Base-by-base conservation (phyloP, 23 red algal species). In the Gracilaria vermiculophylla region DNA sequence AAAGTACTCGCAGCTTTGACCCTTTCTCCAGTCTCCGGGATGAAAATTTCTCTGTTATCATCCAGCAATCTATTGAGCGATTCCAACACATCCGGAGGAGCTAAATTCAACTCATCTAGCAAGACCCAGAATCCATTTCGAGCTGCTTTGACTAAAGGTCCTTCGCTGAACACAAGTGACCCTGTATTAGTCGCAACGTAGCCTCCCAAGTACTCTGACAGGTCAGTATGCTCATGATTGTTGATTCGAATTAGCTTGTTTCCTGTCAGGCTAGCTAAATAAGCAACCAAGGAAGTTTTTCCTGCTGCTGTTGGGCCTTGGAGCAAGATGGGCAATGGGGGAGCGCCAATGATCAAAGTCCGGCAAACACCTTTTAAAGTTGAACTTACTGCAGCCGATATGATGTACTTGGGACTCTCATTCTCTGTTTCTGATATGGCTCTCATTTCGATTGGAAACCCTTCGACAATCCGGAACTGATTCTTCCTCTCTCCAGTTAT, bases 161-260 rank as follows among this genome's bases (percentile, higher is more conserved):
- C 96, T 65, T 98, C 92, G n/a, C 65, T 58, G 86, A 95, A 95
- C 19, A 72, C 57, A 20, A 95, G 69, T 33, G 75, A 57, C 23
- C 96, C 96, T 24, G 64, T 50, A 1, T 57, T 64, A 41, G 84
- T 89, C 21, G 85, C 72, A 53, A 91, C 83, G 64, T 95, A 98
- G 16, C 62, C 85, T 54, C 96, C 96, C 1, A 98, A 62, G 80
- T 98, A 98, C 54, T 98, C 96, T 19, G 92, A 62, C 47, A 98
- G 32, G 47, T 98, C 96, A 17, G 94, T 98, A 70, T 98, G 96
- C 50, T 98, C 96, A 48, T 98, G 96, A 69, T 98, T 92, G 76
- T 98, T 98, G 62, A 98, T 90, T 49, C 96, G 62, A 20, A 98
- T 50, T 25, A 98, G 83, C 14, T 62, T 65, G 42, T 95, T 94